phyloP scores from a whole-genome alignment of 164 flowering plant species.

The Dillenia turbinata region DNA sequence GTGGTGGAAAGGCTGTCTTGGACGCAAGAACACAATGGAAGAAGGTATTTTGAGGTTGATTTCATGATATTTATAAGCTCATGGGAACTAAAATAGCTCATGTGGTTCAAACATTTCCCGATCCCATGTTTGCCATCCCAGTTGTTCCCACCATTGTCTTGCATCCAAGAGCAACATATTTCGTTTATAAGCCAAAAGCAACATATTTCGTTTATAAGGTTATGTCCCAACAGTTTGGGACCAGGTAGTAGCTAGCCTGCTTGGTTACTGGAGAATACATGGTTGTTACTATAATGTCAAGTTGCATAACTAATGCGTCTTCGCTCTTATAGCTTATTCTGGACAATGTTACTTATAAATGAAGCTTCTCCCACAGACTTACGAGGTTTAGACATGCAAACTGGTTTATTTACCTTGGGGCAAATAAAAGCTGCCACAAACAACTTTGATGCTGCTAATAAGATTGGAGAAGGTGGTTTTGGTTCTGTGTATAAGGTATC shows the following conservation, averaged over 20 bases:
- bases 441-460: constrained; percentile 40
- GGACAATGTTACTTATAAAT: neutral
- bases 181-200: too few species aligned
- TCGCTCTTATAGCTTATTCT: too few species aligned
- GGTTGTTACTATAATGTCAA: neutral
- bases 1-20: constrained; percentile 27
- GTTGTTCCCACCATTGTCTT: too few species aligned
- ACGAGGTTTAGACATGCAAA: constrained; percentile 34
- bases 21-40: constrained; percentile 9
- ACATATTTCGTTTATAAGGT: too few species aligned
- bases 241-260: too few species aligned
- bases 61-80: too few species aligned
- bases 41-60: constrained; percentile 13
- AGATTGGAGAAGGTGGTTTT: constrained; percentile 70
- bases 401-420: constrained; percentile 35
- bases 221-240: too few species aligned
- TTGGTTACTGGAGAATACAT: too few species aligned
- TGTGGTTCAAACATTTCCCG: too few species aligned
- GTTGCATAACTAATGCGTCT: too few species aligned
- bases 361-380: constrained; percentile 15
- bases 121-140: neutral
- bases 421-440: constrained; percentile 56
- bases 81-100: too few species aligned
- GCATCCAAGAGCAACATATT: too few species aligned
- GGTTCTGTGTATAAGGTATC: constrained; percentile 61